These are phyloP conservation scores for Cryptococcus sp. DNA, from an alignment of 1,284 basidiomycete species.

Conservation along the genomic window DNA sequence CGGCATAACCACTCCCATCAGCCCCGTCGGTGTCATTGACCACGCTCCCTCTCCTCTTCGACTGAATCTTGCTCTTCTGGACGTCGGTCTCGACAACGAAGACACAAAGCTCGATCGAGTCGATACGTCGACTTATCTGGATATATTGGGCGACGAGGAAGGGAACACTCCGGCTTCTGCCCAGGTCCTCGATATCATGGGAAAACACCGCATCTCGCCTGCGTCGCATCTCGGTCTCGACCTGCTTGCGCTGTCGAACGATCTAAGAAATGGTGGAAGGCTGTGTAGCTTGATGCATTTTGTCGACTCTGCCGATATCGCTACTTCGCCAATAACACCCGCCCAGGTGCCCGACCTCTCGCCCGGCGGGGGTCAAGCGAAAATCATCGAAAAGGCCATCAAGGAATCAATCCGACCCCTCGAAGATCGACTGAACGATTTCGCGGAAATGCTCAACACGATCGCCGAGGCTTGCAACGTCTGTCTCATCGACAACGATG, in stretches of 20 bases:
- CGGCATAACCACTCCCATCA: conserved; percentile 10
- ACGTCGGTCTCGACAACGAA: not conserved
- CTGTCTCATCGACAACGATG: conserved; percentile 12
- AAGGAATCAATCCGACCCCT: not conserved
- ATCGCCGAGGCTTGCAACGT: conserved; percentile 17
- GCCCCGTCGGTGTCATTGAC: too few species aligned
- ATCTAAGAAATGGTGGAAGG: conserved; percentile 11
- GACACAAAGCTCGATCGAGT: not conserved
- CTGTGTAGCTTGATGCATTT: not conserved
- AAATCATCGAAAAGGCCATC: not conserved
- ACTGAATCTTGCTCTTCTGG: not conserved
- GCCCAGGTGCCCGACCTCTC: not conserved
- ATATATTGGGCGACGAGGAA: not conserved
- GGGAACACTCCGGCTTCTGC: conserved; percentile 2
- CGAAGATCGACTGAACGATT: conserved; percentile 13
- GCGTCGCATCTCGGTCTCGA: conserved; percentile 14
- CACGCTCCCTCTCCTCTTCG: not conserved
- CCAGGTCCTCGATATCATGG: not conserved
- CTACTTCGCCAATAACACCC: too few species aligned
- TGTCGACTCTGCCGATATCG: not conserved
- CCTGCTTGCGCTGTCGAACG: conserved; percentile 15
- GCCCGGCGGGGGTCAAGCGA: not conserved
- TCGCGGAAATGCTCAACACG: conserved; percentile 17
- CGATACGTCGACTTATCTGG: conserved; percentile 2
- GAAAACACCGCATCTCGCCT: conserved; percentile 2